Base-by-base conservation (phyloP, 805 yeast species). In the Saccharomycopsis sp. region DNA sequence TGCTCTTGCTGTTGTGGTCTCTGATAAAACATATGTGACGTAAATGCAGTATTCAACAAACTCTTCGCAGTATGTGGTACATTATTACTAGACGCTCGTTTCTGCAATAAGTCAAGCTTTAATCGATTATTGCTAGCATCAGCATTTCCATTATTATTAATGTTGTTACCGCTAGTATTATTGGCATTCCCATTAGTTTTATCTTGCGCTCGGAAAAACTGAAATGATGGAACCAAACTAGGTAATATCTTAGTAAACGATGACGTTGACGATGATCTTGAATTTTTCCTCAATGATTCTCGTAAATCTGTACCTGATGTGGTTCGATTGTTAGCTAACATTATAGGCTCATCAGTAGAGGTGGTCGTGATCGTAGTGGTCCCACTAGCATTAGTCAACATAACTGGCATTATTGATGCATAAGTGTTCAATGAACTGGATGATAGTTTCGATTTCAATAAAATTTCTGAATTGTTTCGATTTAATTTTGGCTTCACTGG, bases 1-100 rank as follows among this genome's bases (percentile, higher is more conserved):
- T 19, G 38, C 24, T 13, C 22, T 7, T 37, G 19, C 14, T 37
- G 40, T 8, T 17, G 35, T 5, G 22, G 14, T n/a, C n/a, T 5
- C 41, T 49, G 50, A 29, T 49, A 48, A 28, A 49, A 49, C 47
- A 49, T 47, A 34, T 49, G 52, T 3, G 48, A 43, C 14, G 47
- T 22, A 17, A 28, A 49, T 4, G 44, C 51, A 11, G 50, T 49
- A 29, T 37, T 43, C 14, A 49, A 43, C 17, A 49, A 43, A 4
- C 44, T 37, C 29, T 42, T 45, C 4, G 52, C 52, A n/a, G 50
- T 40, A 8, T 27, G 41, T 17, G 52, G 52, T 1, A 46, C 52
- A 33, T 47, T 41, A 26, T 14, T 7, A n/a, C 29, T n/a, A 17
- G 20, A 11, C 8, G 16, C 8, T 11, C 34, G 21, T 34, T 40